These are phyloP conservation scores for Cymodocea nodosa DNA, from an alignment of 116 monocot species.

Conservation along the genomic window DNA sequence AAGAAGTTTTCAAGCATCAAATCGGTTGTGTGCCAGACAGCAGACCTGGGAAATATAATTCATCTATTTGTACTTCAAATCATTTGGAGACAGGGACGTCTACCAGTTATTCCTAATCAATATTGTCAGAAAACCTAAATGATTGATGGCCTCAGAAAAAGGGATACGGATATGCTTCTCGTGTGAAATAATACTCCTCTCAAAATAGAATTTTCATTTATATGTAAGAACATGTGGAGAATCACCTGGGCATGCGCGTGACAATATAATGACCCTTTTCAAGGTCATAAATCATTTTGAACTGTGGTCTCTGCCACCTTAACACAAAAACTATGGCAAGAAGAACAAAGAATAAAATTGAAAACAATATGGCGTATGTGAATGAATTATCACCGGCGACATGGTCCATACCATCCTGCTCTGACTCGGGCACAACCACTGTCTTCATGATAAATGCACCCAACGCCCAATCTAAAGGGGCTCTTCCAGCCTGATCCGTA, in stretches of 20 bases:
- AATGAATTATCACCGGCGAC: constrained; percentile 5
- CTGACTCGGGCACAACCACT: constrained; percentile 4
- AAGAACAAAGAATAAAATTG: constrained; percentile 15
- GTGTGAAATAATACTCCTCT: too few species aligned
- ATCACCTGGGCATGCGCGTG: constrained; percentile 17
- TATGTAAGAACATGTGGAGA: background rate
- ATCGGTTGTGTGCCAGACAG: too few species aligned
- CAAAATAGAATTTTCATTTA: too few species aligned
- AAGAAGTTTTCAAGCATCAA: too few species aligned
- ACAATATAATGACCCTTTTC: constrained; percentile 45
- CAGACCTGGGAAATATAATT: too few species aligned
- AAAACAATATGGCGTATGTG: constrained; percentile 7
- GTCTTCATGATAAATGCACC: constrained; percentile 59
- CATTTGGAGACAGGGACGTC: too few species aligned
- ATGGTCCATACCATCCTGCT: constrained; percentile 10
- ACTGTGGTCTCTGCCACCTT: constrained; percentile 27
- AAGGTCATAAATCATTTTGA: constrained; percentile 40
- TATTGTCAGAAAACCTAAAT: too few species aligned
- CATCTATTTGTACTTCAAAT: too few species aligned
- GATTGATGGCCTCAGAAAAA: too few species aligned
- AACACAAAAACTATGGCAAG: constrained; percentile 21
- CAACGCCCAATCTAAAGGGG: constrained; percentile 55
- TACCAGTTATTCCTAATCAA: too few species aligned
- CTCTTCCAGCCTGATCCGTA: constrained; percentile 29
- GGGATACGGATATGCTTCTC: too few species aligned